Percentiles rank a stretch among this genome's conserved stretches.
These are phyloP conservation scores for Gamarada debralockiae DNA, from an alignment of 495 filamentous ascomycete genomes.

Conservation along the genomic window DNA sequence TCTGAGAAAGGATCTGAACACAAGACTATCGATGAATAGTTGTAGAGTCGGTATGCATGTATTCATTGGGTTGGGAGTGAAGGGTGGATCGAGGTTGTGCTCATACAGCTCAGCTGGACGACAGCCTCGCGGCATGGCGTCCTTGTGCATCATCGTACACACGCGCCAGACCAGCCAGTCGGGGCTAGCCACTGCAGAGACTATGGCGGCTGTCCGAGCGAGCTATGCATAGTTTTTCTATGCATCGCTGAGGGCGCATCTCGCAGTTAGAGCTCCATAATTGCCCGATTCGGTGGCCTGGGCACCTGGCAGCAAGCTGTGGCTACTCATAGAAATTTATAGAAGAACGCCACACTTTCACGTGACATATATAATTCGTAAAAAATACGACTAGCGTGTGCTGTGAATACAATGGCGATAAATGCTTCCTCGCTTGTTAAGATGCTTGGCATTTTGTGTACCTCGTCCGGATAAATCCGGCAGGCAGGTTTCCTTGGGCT, in stretches of 20 bases:
- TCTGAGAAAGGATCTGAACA: too few relatives aligned
- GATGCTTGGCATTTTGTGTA: too few relatives aligned
- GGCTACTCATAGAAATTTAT: neutral
- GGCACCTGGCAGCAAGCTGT: too few relatives aligned
- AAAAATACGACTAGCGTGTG: neutral
- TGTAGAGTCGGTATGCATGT: conserved; percentile 3
- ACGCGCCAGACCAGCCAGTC: conserved; percentile 2
- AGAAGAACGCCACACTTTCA: neutral
- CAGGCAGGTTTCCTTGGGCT: neutral
- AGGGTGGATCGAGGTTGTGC: conserved; percentile 2
- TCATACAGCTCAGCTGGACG: conserved; percentile 7
- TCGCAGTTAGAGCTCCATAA: neutral
- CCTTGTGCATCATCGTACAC: neutral
- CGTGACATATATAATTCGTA: neutral
- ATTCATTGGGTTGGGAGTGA: neutral
- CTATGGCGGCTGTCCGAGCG: neutral
- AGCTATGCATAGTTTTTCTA: neutral
- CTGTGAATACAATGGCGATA: neutral
- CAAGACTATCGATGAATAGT: too few relatives aligned
- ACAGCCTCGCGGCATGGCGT: conserved; percentile 5
- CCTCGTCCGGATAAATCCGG: neutral
- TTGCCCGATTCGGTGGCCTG: too few relatives aligned
- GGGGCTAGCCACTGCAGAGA: neutral
- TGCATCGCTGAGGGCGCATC: neutral
- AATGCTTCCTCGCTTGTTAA: neutral